phyloP scores from a whole-genome alignment of 495 filamentous ascomycete species.

The Talaromyces liani region DNA sequence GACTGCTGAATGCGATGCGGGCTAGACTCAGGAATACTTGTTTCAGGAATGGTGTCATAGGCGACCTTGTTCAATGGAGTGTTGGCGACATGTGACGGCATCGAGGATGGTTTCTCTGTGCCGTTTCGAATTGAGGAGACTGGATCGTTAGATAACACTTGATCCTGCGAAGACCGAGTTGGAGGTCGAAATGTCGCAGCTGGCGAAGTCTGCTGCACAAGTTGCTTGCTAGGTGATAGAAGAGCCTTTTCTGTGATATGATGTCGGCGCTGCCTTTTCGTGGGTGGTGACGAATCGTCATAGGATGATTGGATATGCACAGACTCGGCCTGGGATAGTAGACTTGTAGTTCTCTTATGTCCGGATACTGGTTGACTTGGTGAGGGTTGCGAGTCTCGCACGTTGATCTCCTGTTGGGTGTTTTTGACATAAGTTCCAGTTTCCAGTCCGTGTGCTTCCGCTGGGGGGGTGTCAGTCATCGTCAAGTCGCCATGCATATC shows the following conservation, averaged over 20 bases:
- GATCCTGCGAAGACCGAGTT: not conserved
- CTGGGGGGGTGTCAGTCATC: not conserved
- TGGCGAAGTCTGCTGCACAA: not conserved
- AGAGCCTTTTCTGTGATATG: not conserved
- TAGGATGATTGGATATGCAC: constrained; percentile 3
- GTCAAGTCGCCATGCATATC: constrained; percentile 16
- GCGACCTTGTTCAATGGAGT: constrained; percentile 26
- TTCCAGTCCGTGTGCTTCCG: not conserved
- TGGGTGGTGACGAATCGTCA: constrained; percentile 4
- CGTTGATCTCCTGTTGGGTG: constrained; percentile 31
- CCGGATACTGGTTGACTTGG: constrained; percentile 12
- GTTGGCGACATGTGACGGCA: constrained; percentile 34
- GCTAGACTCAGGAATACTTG: constrained; percentile 36
- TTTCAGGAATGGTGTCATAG: constrained; percentile 24
- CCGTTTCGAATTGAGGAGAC: not conserved
- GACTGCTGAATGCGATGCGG: constrained; percentile 19
- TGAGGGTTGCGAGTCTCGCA: constrained; percentile 44
- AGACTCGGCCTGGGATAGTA: not conserved
- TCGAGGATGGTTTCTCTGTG: constrained; percentile 29
- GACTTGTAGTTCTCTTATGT: not conserved
- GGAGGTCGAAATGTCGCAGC: not conserved
- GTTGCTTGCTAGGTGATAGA: not conserved
- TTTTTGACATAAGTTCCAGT: constrained; percentile 4
- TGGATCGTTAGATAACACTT: not conserved
- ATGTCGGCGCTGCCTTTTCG: constrained; percentile 5